Percentiles rank a stretch among this genome's conserved stretches.
These are phyloP conservation scores for Isatis lusitanica DNA, from an alignment of 441 rosid species.

Conservation along the genomic window DNA sequence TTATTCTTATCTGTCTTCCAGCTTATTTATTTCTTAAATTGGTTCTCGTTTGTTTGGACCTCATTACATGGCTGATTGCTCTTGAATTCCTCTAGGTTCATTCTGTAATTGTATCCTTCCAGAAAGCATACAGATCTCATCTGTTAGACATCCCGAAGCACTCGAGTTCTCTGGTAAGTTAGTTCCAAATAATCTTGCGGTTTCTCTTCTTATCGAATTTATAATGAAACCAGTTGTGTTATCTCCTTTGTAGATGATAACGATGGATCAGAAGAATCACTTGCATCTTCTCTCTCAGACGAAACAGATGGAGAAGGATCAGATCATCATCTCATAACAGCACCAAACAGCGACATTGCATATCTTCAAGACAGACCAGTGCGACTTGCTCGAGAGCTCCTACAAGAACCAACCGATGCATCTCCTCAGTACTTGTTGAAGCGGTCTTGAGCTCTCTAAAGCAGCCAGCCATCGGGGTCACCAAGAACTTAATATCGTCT, in stretches of 20 bases:
- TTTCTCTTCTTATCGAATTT: conserved; percentile 14
- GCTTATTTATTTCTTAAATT: not conserved
- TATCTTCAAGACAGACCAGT: conserved; percentile 65
- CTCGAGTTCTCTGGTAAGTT: conserved; percentile 66
- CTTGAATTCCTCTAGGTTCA: conserved; percentile 60
- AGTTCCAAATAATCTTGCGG: not conserved
- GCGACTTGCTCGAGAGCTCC: conserved; percentile 45
- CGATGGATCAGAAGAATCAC: conserved; percentile 50
- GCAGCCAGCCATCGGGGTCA: not conserved
- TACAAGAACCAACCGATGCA: conserved; percentile 27
- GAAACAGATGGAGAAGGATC: conserved; percentile 59
- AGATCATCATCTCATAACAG: conserved; percentile 68
- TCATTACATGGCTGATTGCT: conserved; percentile 3
- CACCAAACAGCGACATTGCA: conserved; percentile 67
- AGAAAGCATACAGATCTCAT: conserved; percentile 77
- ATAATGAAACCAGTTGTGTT: not conserved
- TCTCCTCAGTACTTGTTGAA: conserved; percentile 30
- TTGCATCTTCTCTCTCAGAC: conserved; percentile 46
- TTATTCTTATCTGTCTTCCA: not conserved
- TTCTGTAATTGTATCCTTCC: conserved; percentile 94
- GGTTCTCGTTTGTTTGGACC: not conserved
- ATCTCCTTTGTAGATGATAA: conserved; percentile 41
- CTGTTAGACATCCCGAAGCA: conserved; percentile 80
- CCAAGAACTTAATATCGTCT: not conserved
- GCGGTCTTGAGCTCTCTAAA: conserved; percentile 25